Percentiles rank a stretch among this genome's conserved stretches.
Evolutionary conservation across 352 stramenopile genomes (phyloP).

Genomic region (Globisporangium canariense): DNA sequence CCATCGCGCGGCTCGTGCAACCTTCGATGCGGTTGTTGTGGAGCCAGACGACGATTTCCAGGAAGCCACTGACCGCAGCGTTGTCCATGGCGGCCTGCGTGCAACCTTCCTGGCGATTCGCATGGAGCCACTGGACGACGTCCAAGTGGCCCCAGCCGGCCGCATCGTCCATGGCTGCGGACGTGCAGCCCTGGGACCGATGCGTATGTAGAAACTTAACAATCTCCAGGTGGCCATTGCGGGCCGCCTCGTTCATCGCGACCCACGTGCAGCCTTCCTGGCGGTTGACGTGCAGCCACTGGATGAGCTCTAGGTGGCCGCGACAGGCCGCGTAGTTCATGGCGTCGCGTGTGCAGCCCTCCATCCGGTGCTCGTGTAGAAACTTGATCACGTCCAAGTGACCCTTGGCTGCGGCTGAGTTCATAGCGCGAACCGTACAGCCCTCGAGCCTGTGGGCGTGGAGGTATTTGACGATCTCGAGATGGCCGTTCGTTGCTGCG

Average conservation of each 20-base stretch:
- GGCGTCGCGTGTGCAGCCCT: slow-evolving; percentile 15
- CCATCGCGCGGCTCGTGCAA: slow-evolving; percentile 13
- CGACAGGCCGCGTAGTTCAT: slow-evolving; percentile 16
- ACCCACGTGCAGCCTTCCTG: slow-evolving; percentile 17
- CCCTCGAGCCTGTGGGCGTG: slow-evolving; percentile 13
- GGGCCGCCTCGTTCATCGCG: slow-evolving; percentile 17
- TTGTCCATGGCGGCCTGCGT: slow-evolving; percentile 13
- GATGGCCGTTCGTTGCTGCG: slow-evolving; percentile 14
- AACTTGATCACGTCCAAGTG: slow-evolving; percentile 16
- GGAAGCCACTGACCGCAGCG: slow-evolving; percentile 8
- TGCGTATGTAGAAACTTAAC: slow-evolving; percentile 13
- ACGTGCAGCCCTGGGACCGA: slow-evolving; percentile 9
- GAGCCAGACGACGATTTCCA: slow-evolving; percentile 12
- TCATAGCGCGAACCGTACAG: slow-evolving; percentile 14
- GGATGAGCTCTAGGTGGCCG: slow-evolving; percentile 12
- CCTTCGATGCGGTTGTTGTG: slow-evolving; percentile 6
- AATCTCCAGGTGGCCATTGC: slow-evolving; percentile 11
- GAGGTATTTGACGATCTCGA: slow-evolving; percentile 20
- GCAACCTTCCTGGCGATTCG: slow-evolving; percentile 7
- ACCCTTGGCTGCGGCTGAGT: slow-evolving; percentile 10
- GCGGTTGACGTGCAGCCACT: slow-evolving; percentile 19
- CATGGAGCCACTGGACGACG: slow-evolving; percentile 13
- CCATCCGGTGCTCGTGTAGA: slow-evolving; percentile 10
- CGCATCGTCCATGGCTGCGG: slow-evolving; percentile 7
- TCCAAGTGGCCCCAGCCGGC: slow-evolving; percentile 13